Percentiles rank a stretch among this genome's conserved stretches.
Conservation (phyloP, 352 stramenopile species). For the Globisporangium sylvaticum region DNA sequence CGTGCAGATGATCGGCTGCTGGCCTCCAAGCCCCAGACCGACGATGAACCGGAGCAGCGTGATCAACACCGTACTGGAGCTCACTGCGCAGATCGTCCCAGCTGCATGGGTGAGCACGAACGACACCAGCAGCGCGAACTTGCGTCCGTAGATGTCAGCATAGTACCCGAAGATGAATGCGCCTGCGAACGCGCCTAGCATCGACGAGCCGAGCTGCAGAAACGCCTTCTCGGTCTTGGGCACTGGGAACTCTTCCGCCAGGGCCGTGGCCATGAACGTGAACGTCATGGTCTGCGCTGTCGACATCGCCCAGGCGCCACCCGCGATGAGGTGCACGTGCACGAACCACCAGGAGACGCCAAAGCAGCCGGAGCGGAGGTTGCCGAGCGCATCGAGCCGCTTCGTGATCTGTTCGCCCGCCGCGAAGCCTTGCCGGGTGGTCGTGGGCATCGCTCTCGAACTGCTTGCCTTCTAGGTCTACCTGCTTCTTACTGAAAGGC, state of each 20-base stretch:
- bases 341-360: neutral
- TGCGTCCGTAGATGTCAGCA: constrained; percentile 17
- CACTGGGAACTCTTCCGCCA: neutral
- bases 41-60: neutral
- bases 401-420: neutral
- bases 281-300: neutral
- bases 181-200: constrained; percentile 18
- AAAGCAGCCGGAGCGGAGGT: neutral
- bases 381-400: constrained; percentile 2
- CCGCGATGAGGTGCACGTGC: neutral
- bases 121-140: constrained; percentile 11
- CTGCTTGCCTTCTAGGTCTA: too few species aligned
- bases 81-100: neutral
- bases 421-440: neutral
- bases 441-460: neutral
- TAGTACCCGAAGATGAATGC: neutral
- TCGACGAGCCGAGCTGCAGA: neutral
- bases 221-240: neutral
- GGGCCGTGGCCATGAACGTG: neutral
- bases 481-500: too few species aligned
- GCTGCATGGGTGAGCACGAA: neutral
- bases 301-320: neutral
- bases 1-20: constrained; percentile 15
- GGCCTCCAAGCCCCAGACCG: constrained; percentile 9
- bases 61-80: neutral